Conservation (phyloP, 495 filamentous ascomycete species). For the Achaetomiella virescens region DNA sequence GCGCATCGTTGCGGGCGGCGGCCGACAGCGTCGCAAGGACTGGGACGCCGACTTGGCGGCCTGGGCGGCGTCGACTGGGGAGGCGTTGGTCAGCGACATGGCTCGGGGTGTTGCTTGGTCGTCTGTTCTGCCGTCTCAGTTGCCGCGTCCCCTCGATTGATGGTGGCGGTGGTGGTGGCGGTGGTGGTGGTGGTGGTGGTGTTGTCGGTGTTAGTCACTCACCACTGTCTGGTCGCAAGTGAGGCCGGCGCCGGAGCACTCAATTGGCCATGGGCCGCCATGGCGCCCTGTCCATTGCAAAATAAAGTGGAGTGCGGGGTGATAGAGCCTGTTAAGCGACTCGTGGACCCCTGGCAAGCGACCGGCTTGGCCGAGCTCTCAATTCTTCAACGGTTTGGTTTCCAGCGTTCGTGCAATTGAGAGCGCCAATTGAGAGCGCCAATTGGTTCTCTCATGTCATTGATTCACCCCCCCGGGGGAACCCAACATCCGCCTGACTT, state of each 20-base stretch:
- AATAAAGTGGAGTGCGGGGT: constrained; percentile 4
- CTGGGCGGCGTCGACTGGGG: constrained; percentile 58
- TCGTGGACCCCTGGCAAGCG: not conserved
- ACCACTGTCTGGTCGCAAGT: not conserved
- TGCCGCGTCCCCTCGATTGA: not conserved
- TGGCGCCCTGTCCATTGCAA: not conserved
- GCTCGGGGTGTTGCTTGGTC: not conserved
- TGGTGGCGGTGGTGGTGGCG: no score
- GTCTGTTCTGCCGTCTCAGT: not conserved
- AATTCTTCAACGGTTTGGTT: no score
- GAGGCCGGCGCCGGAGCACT: constrained; percentile 7
- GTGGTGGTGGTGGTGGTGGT: not conserved
- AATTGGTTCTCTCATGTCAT: no score
- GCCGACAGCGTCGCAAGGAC: constrained; percentile 59
- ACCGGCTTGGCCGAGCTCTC: no score
- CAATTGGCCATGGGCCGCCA: not conserved
- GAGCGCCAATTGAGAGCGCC: no score
- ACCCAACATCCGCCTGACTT: no score
- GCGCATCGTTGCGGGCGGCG: constrained; percentile 68
- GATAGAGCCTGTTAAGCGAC: not conserved
- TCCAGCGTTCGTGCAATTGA: no score
- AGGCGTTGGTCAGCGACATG: constrained; percentile 75
- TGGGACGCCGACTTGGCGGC: constrained; percentile 66
- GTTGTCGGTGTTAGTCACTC: constrained; percentile 4
- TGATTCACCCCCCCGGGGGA: no score